Percentiles rank a stretch among this genome's conserved stretches.
Evolutionary conservation across 1,139 yeast genomes (phyloP).

Genomic region (Lodderomyces jiufengensis): DNA sequence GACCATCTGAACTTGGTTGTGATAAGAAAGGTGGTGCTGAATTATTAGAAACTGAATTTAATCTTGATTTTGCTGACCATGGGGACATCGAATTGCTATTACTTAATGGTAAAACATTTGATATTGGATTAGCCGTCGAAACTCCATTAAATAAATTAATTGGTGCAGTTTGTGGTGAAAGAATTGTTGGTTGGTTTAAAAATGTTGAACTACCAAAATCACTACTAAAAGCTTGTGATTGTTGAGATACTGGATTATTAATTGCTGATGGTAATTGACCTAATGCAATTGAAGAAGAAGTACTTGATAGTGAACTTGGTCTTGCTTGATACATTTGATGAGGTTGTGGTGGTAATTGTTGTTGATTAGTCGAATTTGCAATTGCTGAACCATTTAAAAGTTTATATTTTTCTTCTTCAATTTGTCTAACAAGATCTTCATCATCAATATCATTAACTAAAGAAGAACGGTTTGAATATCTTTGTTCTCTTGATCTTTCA

Average conservation of each 20-base stretch:
- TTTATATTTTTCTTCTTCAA: conserved; percentile 8
- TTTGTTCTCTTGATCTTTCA: conserved; percentile 7
- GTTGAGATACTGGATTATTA: conserved; percentile 4
- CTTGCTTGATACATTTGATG: conserved; percentile 33
- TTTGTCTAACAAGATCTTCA: conserved; percentile 5
- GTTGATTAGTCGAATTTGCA: no score
- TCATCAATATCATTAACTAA: conserved; percentile 9
- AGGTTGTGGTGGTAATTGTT: no score
- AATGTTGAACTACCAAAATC: conserved; percentile 6
- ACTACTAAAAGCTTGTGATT: conserved; percentile 3
- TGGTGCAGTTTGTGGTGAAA: conserved; percentile 11
- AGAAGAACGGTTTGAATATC: background rate
- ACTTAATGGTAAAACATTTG: no score
- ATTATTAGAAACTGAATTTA: conserved; percentile 11
- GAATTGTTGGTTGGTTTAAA: conserved; percentile 2
- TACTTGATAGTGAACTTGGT: conserved; percentile 24
- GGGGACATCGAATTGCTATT: conserved; percentile 8
- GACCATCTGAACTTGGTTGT: background rate
- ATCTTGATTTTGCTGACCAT: conserved; percentile 14
- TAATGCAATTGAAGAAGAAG: conserved; percentile 15
- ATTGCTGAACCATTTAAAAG: conserved; percentile 1
- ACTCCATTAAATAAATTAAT: conserved; percentile 7
- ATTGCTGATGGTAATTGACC: conserved; percentile 13
- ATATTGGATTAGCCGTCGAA: no score
- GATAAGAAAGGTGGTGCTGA: conserved; percentile 2